Evolutionary conservation across 768 basidiomycete species (phyloP).

Genomic region (Boletus rubescentipes): DNA sequence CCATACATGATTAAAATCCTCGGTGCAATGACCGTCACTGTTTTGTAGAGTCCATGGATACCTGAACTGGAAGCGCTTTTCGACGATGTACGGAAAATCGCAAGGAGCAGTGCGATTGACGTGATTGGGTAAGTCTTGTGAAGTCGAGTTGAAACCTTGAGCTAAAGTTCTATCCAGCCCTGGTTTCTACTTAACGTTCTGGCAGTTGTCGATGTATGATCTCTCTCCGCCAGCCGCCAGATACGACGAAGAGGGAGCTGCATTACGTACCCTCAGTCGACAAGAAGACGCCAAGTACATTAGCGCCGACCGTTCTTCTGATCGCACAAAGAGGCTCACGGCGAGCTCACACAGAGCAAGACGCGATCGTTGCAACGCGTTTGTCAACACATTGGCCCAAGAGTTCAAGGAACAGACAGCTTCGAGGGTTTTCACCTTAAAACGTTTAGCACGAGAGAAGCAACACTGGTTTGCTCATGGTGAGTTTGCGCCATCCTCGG

Average conservation of each 20-base stretch:
- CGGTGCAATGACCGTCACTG: slow-evolving; percentile 4
- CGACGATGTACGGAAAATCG: slow-evolving; percentile 69
- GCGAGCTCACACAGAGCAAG: slow-evolving; percentile 58
- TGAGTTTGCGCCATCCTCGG: slow-evolving; percentile 14
- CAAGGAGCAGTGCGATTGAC: slow-evolving; percentile 62
- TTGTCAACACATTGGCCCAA: slow-evolving; percentile 55
- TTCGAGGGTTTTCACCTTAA: slow-evolving; percentile 71
- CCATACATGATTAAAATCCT: neutral
- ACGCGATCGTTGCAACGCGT: slow-evolving; percentile 66
- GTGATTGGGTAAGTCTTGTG: slow-evolving; percentile 63
- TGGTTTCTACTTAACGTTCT: slow-evolving; percentile 93
- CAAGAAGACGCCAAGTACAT: slow-evolving; percentile 65
- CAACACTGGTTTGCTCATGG: slow-evolving; percentile 79
- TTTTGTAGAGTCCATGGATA: slow-evolving; percentile 70
- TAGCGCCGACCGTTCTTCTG: slow-evolving; percentile 69
- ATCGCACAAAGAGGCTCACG: slow-evolving; percentile 56
- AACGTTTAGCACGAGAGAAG: slow-evolving; percentile 76
- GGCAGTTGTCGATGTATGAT: slow-evolving; percentile 94
- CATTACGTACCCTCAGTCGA: slow-evolving; percentile 58
- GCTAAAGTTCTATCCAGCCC: slow-evolving; percentile 49
- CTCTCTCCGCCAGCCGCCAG: slow-evolving; percentile 70
- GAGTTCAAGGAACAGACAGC: slow-evolving; percentile 78
- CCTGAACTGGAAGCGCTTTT: slow-evolving; percentile 72
- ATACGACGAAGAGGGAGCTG: slow-evolving; percentile 77
- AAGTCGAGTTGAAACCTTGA: slow-evolving; percentile 1